Evolutionary conservation across 441 rosid genomes (phyloP).

Genomic region (Corymbia calophylla): DNA sequence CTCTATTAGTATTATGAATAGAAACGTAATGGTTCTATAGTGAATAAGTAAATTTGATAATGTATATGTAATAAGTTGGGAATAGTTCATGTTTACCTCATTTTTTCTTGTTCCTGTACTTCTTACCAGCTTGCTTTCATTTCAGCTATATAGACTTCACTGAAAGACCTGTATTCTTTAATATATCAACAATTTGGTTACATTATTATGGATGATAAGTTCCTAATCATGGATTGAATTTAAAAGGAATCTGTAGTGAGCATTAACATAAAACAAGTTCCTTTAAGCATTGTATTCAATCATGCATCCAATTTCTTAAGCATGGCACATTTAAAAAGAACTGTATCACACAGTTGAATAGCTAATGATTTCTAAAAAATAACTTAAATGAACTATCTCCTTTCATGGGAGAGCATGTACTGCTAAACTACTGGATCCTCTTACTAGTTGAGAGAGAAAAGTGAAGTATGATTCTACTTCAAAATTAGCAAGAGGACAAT

Average conservation of each 20-base stretch:
- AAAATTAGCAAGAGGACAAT: background rate
- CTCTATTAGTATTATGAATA: background rate
- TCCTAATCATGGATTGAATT: background rate
- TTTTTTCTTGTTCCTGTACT: background rate
- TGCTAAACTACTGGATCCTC: background rate
- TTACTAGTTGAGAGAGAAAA: background rate
- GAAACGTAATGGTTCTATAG: background rate
- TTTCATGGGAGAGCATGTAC: background rate
- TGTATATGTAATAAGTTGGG: background rate
- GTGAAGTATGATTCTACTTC: background rate
- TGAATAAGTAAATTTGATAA: background rate
- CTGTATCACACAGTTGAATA: background rate
- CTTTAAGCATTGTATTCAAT: background rate
- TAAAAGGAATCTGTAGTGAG: background rate
- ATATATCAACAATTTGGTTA: background rate
- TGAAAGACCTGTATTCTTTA: background rate
- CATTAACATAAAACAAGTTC: background rate
- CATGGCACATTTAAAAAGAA: background rate
- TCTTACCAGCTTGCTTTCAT: background rate
- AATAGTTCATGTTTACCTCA: background rate
- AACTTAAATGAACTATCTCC: background rate
- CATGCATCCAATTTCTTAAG: background rate
- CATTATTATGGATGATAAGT: background rate
- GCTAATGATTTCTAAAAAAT: background rate
- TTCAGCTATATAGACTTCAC: background rate